These are phyloP conservation scores for Paramecium biaurelia DNA, from an alignment of 73 alveolate genomes.

Conservation along the genomic window DNA sequence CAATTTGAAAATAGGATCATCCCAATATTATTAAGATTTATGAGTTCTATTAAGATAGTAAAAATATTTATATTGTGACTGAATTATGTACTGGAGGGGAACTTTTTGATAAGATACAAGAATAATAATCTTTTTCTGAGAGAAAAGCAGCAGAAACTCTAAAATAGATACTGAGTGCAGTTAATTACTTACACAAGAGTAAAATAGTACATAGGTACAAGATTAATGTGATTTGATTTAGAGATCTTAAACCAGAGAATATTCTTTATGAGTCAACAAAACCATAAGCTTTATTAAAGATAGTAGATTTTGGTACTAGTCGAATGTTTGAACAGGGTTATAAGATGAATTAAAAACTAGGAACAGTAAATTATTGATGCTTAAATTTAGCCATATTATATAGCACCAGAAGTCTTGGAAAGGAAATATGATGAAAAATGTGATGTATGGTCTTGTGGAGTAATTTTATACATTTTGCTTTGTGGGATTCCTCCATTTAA, in stretches of 20 bases:
- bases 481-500: constrained; percentile 77
- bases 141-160: constrained; percentile 73
- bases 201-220: constrained; percentile 69
- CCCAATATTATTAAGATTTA: constrained; percentile 79
- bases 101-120: constrained; percentile 69
- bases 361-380: constrained; percentile 21
- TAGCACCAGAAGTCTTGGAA: constrained; percentile 79
- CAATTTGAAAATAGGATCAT: constrained; percentile 69
- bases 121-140: constrained; percentile 67
- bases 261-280: constrained; percentile 61
- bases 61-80: constrained; percentile 75
- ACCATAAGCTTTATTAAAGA: constrained; percentile 57
- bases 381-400: constrained; percentile 55
- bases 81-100: constrained; percentile 86
- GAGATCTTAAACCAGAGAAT: constrained; percentile 83
- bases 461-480: constrained; percentile 75
- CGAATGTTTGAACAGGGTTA: constrained; percentile 51
- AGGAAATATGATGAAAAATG: constrained; percentile 81
- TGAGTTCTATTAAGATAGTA: constrained; percentile 71
- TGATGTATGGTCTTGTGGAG: constrained; percentile 87
- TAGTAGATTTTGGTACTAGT: constrained; percentile 65
- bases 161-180: constrained; percentile 75
- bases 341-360: constrained; percentile 64
- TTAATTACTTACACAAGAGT: constrained; percentile 78
- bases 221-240: neutral